Evolutionary conservation across 495 filamentous ascomycete genomes (phyloP), one percentile per base, ranked within the genome.

Genomic region (Penicillium taxi): DNA sequence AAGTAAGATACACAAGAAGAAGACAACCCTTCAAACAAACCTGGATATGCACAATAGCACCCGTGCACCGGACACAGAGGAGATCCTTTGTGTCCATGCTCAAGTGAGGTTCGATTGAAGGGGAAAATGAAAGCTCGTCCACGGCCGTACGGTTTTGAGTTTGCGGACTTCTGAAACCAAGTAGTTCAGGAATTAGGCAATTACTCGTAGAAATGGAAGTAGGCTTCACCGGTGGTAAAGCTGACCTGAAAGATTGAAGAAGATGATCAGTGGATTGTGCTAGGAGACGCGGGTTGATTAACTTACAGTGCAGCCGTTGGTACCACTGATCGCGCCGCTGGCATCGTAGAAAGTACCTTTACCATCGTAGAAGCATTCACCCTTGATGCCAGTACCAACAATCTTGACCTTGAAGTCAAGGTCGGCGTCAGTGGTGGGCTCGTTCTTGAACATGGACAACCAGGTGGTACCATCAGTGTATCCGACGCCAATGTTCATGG

Each of bases 401-500:
- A 94, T 79, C 49, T 78, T 74, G 42, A 93, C 77, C 59, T 75
- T 79, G 68, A 77, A 94, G 59, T 83, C 67, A 12, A 91, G 75
- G 21, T 63, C 60, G 18, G 59, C 67, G 23, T 76, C 70, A 9
- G 66, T 73, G 59, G 69, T 82, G 5, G 84, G 58, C 58, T 75
- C 77, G 53, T 79, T 84, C 42, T 74, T 74, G 71, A 86, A 84
- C 52, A 98, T 77, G 3, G 86, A 87, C 37, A 95, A 63, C 71
- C 75, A 98, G 23, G 83, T 93, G 53, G 81, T 79, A 23, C 29
- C 34, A 39, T 62, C 47, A 50, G 73, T 69, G 60, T 75, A 68
- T 35, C 88, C 86, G 30, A 89, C 80, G 56, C 91, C 91, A 29
- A 95, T 63, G 70, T 86, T 94, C 52, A 86, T 67, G 14, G 93